Conservation (phyloP, 2,329 filamentous ascomycete species). For the Pseudogymnoascus sp. region DNA sequence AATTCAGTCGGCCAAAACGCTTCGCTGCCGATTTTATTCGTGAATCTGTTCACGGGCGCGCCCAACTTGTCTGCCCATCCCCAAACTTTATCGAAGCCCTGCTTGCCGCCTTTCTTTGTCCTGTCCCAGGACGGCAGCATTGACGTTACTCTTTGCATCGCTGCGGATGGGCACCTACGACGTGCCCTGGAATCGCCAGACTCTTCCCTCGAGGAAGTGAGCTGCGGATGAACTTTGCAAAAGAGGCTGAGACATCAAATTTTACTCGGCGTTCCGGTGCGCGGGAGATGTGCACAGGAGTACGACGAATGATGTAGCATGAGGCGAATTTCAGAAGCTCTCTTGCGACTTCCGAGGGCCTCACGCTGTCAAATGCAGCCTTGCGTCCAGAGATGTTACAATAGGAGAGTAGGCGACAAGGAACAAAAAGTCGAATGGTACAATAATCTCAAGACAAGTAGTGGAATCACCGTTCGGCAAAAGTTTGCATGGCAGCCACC, state of each 20-base stretch:
- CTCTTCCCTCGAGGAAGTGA: background rate
- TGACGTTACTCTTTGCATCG: slow-evolving; percentile 28
- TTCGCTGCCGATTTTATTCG: slow-evolving; percentile 73
- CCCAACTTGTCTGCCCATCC: slow-evolving; percentile 57
- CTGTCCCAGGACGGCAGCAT: slow-evolving; percentile 41
- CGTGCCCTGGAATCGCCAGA: background rate
- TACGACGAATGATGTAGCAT: background rate
- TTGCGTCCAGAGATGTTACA: background rate
- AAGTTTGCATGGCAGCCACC: slow-evolving; percentile 5
- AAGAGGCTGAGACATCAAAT: slow-evolving; percentile 7
- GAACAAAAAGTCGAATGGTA: background rate
- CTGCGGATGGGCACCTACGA: background rate
- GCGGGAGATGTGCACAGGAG: background rate
- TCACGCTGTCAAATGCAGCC: background rate
- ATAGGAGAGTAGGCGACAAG: background rate
- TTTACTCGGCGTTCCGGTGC: background rate
- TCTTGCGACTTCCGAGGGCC: background rate
- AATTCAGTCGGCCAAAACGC: slow-evolving; percentile 79
- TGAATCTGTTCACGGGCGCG: slow-evolving; percentile 69
- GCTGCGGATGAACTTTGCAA: background rate
- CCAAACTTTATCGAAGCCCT: slow-evolving; percentile 68
- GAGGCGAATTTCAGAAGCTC: background rate
- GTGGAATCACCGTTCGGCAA: background rate
- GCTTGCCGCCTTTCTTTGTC: slow-evolving; percentile 49
- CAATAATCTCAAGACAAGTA: background rate